A percentile compares a stretch with the other conserved stretches of the same genome.
These are phyloP conservation scores for Phytopythium litorale DNA, from an alignment of 352 stramenopile species.

Conservation along the genomic window DNA sequence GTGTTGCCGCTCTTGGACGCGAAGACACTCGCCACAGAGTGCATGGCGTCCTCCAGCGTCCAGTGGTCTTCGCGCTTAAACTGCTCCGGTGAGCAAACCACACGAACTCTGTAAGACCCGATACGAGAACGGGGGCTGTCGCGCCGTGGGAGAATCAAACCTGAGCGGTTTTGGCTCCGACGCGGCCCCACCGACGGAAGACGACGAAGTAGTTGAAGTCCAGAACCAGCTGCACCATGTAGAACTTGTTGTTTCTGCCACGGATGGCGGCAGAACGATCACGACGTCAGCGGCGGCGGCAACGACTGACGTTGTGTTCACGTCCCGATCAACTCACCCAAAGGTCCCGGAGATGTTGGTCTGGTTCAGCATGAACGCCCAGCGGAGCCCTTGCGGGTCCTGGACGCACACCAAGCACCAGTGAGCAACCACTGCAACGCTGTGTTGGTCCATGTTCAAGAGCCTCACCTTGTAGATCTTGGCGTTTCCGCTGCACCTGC, in stretches of 20 bases:
- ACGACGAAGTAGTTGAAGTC: constrained; percentile 35
- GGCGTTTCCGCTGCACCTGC: constrained; percentile 13
- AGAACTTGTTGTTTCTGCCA: constrained; percentile 77
- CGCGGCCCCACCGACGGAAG: constrained; percentile 66
- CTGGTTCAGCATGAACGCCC: constrained; percentile 73
- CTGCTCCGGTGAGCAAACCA: neutral
- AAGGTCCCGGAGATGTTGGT: constrained; percentile 62
- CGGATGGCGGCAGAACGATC: too few species aligned
- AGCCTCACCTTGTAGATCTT: constrained; percentile 25
- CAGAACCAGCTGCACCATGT: constrained; percentile 63
- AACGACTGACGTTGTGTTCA: neutral
- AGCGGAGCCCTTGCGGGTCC: constrained; percentile 48
- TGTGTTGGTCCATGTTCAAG: neutral
- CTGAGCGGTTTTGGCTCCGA: constrained; percentile 54
- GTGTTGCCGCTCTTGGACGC: constrained; percentile 51
- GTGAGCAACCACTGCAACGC: neutral
- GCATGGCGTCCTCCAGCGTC: constrained; percentile 19
- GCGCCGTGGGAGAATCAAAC: constrained; percentile 1
- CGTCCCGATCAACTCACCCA: constrained; percentile 21
- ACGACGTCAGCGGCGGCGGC: neutral
- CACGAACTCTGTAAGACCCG: neutral
- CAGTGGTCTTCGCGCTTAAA: neutral
- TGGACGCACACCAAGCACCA: constrained; percentile 6
- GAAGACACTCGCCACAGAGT: constrained; percentile 46
- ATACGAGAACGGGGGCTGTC: neutral